These are phyloP conservation scores for Angomonas desouzai DNA, from an alignment of 208 protist genomes.

Conservation along the genomic window DNA sequence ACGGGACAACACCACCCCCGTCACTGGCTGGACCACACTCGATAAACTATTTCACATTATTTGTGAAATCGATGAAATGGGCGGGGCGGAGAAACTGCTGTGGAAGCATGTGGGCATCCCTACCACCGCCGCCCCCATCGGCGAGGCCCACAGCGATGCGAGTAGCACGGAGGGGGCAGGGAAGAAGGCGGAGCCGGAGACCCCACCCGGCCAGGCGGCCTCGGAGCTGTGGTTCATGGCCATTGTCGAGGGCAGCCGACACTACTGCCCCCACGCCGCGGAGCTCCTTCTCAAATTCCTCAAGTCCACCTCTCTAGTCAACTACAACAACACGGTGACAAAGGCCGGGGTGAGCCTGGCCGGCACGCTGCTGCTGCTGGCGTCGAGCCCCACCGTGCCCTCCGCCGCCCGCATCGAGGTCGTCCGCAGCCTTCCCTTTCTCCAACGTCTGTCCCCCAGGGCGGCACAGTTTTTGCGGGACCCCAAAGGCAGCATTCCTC, in stretches of 20 bases:
- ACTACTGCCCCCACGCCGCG: conserved; percentile 10
- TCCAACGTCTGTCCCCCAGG: conserved; percentile 42
- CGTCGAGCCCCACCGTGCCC: conserved; percentile 22
- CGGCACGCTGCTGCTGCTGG: conserved; percentile 47
- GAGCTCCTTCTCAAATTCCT: conserved; percentile 8
- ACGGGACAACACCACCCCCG: conserved; percentile 25
- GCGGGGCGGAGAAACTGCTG: conserved; percentile 13
- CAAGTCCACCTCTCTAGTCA: not conserved
- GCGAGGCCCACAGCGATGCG: not conserved
- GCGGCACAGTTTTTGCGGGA: conserved; percentile 54
- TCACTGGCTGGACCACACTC: conserved; percentile 44
- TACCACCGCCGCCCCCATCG: not conserved
- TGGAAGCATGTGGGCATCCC: conserved; percentile 14
- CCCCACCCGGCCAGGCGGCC: not conserved
- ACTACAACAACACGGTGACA: conserved; percentile 24
- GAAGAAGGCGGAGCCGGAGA: not conserved
- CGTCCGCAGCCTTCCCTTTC: conserved; percentile 31
- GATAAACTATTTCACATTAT: conserved; percentile 56
- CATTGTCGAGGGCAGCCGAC: conserved; percentile 17
- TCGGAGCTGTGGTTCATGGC: conserved; percentile 19
- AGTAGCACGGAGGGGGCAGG: not conserved
- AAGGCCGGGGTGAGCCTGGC: conserved; percentile 46
- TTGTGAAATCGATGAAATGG: conserved; percentile 16
- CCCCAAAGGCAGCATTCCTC: conserved; percentile 33
- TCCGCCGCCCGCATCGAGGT: conserved; percentile 23